Evolutionary conservation across 192 early-diverging fungal genomes (phyloP).

Genomic region (Dissophora ornata): DNA sequence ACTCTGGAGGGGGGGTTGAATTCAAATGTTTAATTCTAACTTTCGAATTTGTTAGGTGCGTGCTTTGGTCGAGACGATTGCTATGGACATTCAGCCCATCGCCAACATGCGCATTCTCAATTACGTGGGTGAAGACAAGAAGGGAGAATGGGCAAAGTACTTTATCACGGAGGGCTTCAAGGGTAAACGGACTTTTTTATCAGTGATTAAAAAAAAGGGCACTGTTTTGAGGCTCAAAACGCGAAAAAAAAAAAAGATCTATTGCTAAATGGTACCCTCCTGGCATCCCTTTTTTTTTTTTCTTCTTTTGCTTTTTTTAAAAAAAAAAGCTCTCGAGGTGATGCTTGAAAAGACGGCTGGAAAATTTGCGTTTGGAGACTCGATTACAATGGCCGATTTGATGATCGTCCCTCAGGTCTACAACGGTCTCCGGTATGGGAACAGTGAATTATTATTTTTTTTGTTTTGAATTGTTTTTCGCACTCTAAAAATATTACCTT

Average conservation of each 20-base stretch:
- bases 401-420: conserved; percentile 81
- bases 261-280: too few species aligned
- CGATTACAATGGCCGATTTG: conserved; percentile 87
- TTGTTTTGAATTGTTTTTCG: not conserved
- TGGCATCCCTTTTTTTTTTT: not conserved
- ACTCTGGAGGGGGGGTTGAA: too few species aligned
- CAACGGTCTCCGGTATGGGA: conserved; percentile 76
- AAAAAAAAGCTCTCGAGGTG: conserved; percentile 67
- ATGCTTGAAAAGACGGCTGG: conserved; percentile 73
- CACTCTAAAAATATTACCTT: not conserved
- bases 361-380: conserved; percentile 81
- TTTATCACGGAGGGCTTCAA: conserved; percentile 70
- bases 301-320: not conserved
- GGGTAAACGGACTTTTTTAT: conserved; percentile 54
- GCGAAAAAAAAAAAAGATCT: too few species aligned
- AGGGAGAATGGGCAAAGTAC: conserved; percentile 70
- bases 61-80: conserved; percentile 75
- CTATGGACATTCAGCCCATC: conserved; percentile 88
- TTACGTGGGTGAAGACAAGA: conserved; percentile 66
- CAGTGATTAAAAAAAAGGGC: too few species aligned
- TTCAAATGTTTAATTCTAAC: too few species aligned
- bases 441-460: not conserved
- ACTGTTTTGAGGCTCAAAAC: too few species aligned
- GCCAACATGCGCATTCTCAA: conserved; percentile 84
- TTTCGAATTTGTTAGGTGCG: conserved; percentile 62